Evolutionary conservation across 352 stramenopile species (phyloP).

Genomic region (Globisporangium nagaii): DNA sequence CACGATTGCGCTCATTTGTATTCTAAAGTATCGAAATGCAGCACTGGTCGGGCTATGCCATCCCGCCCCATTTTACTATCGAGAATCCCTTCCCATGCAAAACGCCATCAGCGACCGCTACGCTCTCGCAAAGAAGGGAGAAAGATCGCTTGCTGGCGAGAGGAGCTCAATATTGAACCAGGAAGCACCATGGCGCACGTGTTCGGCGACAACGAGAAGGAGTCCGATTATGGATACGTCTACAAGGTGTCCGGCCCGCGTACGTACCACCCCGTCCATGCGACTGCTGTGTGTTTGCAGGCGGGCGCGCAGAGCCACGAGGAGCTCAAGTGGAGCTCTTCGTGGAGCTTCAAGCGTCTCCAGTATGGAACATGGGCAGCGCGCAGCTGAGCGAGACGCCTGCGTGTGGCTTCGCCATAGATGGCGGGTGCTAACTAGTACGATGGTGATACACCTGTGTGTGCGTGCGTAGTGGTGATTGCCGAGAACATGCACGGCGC

Average conservation of each 20-base stretch:
- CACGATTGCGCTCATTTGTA: background rate
- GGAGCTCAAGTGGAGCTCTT: too few relatives aligned
- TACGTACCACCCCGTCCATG: conserved; percentile 50
- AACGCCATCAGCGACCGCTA: background rate
- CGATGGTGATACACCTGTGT: too few relatives aligned
- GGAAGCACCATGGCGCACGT: conserved; percentile 72
- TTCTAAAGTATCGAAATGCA: background rate
- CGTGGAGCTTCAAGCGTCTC: too few relatives aligned
- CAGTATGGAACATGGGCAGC: too few relatives aligned
- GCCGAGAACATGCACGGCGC: conserved; percentile 98
- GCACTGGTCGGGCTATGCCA: conserved; percentile 1
- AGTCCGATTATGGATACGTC: conserved; percentile 98
- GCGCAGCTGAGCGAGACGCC: too few relatives aligned
- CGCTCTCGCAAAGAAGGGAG: conserved; percentile 12
- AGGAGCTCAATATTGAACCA: conserved; percentile 3
- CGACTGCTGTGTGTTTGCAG: too few relatives aligned
- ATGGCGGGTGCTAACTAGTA: too few relatives aligned
- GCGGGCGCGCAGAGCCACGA: too few relatives aligned
- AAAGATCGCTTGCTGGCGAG: too few relatives aligned
- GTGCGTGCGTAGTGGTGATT: conserved; percentile 89
- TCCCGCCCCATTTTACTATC: conserved; percentile 3
- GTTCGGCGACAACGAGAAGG: conserved; percentile 83
- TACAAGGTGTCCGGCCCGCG: conserved; percentile 98
- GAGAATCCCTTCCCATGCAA: background rate
- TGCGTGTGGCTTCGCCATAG: too few relatives aligned